phyloP scores from a whole-genome alignment of 2,329 filamentous ascomycete genomes.

The Alternaria viburni region DNA sequence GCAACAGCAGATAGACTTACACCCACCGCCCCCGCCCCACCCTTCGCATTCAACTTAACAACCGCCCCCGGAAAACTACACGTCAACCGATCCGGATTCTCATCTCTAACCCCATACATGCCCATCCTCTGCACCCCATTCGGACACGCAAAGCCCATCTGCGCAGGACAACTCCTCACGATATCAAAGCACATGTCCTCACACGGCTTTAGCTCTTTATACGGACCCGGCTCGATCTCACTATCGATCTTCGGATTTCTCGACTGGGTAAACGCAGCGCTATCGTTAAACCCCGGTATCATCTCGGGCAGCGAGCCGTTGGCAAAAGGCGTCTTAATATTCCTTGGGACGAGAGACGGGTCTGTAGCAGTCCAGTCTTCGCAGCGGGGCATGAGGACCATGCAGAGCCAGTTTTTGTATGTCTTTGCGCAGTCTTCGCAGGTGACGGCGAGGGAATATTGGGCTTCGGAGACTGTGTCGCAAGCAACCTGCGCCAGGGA shows the following conservation, averaged over 20 bases:
- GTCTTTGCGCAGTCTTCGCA: conserved; percentile 78
- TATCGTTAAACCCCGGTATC: conserved; percentile 25
- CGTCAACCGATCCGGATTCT: conserved; percentile 27
- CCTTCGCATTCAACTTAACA: conserved; percentile 41
- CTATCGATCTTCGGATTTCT: conserved; percentile 77
- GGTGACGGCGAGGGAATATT: conserved; percentile 79
- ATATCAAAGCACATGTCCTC: conserved; percentile 86
- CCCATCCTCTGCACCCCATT: conserved; percentile 16
- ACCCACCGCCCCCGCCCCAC: not conserved
- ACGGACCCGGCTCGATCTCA: conserved; percentile 79
- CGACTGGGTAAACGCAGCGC: conserved; percentile 60
- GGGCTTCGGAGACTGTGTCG: conserved; percentile 73
- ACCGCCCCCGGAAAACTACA: conserved; percentile 53
- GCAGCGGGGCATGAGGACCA: conserved; percentile 90
- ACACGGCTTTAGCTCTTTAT: conserved; percentile 91
- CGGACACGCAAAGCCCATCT: conserved; percentile 79
- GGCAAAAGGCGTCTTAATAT: conserved; percentile 71
- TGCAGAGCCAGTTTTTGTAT: conserved; percentile 96
- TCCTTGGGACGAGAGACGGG: conserved; percentile 67
- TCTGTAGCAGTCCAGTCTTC: conserved; percentile 73
- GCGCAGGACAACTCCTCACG: conserved; percentile 81
- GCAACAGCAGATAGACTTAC: not conserved
- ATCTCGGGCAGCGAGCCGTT: conserved; percentile 62
- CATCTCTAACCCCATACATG: conserved; percentile 35
- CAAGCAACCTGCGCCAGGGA: conserved; percentile 85